Percentiles rank a stretch among this genome's conserved stretches.
These are phyloP conservation scores for Pyricularia pennisetigena DNA, from an alignment of 2,329 filamentous ascomycete genomes.

Conservation along the genomic window DNA sequence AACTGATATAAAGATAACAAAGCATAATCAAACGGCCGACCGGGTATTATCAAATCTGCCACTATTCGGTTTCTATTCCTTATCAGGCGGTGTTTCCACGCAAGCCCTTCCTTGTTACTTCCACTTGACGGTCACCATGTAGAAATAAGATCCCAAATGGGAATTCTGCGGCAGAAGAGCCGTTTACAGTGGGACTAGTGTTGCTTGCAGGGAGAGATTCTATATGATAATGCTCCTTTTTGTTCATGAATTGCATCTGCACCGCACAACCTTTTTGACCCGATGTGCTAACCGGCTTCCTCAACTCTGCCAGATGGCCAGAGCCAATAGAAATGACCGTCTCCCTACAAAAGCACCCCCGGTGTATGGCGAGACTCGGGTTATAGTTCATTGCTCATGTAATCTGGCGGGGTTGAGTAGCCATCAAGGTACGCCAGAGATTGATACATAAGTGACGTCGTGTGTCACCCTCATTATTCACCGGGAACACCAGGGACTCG, in stretches of 20 bases:
- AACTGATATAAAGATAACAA: no score
- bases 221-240: neutral
- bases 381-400: neutral
- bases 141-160: no score
- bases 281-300: neutral
- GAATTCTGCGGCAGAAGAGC: no score
- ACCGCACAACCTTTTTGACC: neutral
- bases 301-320: neutral
- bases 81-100: neutral
- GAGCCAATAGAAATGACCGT: neutral
- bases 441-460: neutral
- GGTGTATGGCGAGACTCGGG: neutral
- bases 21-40: neutral
- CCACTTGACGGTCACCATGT: no score
- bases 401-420: neutral
- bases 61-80: neutral
- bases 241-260: neutral
- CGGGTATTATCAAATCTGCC: neutral
- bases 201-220: no score
- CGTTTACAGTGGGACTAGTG: no score
- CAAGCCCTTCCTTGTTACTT: neutral
- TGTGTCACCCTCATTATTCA: neutral
- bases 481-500: neutral
- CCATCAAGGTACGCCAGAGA: neutral
- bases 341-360: neutral